Conservation (phyloP, 257 asterid species). For the Mitragyna speciosa region DNA sequence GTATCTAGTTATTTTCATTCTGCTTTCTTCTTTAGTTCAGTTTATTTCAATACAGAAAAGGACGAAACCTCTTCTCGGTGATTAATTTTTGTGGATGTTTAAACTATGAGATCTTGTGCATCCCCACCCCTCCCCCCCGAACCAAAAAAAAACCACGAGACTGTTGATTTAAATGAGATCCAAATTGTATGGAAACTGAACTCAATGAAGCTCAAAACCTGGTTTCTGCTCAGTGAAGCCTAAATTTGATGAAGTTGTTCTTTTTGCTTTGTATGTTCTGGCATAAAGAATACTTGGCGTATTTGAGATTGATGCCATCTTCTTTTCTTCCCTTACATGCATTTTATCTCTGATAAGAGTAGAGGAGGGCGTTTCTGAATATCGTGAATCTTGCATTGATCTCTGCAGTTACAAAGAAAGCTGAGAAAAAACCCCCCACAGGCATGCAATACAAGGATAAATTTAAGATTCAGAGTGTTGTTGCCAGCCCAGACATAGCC, state of each 20-base stretch:
- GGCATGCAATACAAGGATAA: slow-evolving; percentile 75
- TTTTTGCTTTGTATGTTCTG: neutral
- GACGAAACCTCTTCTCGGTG: neutral
- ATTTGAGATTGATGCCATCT: too few species aligned
- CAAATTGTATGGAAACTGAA: neutral
- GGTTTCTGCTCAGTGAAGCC: neutral
- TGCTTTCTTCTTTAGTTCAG: neutral
- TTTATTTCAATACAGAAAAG: neutral
- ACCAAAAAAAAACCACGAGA: too few species aligned
- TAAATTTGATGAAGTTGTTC: slow-evolving; percentile 10
- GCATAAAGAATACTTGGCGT: too few species aligned
- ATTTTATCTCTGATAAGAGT: too few species aligned
- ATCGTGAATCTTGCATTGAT: neutral
- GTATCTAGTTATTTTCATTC: neutral
- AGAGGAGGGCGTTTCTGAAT: neutral
- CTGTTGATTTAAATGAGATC: neutral
- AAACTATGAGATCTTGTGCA: neutral
- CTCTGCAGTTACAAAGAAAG: slow-evolving; percentile 48
- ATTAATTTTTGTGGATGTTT: slow-evolving; percentile 14
- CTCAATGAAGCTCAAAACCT: neutral
- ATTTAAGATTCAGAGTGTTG: slow-evolving; percentile 67
- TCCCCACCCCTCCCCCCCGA: too few species aligned
- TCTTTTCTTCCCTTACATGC: too few species aligned
- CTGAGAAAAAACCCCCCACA: slow-evolving; percentile 63
- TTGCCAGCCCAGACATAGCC: slow-evolving; percentile 39